A percentile compares a stretch with the other conserved stretches of the same genome.
These are phyloP conservation scores for Lecanicillium sp. DNA, from an alignment of 2,329 filamentous ascomycete species.

Conservation along the genomic window DNA sequence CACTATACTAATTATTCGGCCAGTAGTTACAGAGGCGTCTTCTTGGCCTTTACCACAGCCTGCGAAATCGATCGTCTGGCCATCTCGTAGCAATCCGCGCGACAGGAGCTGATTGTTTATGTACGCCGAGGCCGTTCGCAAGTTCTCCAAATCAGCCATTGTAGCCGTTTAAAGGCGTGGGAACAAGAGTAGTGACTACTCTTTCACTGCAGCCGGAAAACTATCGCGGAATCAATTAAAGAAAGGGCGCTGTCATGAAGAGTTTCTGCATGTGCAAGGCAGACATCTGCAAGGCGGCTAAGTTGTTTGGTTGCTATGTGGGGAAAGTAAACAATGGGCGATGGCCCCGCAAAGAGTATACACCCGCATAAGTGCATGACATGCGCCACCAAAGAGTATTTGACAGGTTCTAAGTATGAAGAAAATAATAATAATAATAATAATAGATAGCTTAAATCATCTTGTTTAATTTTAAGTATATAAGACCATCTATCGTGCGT, in stretches of 20 bases:
- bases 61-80: slow-evolving; percentile 75
- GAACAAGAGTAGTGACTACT: background rate
- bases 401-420: no score
- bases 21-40: slow-evolving; percentile 57
- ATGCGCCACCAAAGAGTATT: no score
- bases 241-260: background rate
- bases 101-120: slow-evolving; percentile 66
- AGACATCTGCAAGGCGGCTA: background rate
- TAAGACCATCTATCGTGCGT: no score
- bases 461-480: no score
- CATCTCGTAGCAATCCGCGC: slow-evolving; percentile 56
- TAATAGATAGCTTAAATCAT: no score
- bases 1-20: slow-evolving; percentile 81
- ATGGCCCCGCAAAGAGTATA: slow-evolving; percentile 4
- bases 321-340: slow-evolving; percentile 30
- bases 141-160: slow-evolving; percentile 52
- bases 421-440: no score
- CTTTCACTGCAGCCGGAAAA: background rate
- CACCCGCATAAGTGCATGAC: background rate
- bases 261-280: background rate
- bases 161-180: slow-evolving; percentile 9
- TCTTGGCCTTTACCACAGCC: slow-evolving; percentile 55
- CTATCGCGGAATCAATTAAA: no score
- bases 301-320: slow-evolving; percentile 26
- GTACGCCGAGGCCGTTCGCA: slow-evolving; percentile 60